Evolutionary conservation across 2,329 filamentous ascomycete genomes (phyloP), one percentile per base, ranked within the genome.

Genomic region (Acephala macrosclerotiorum): DNA sequence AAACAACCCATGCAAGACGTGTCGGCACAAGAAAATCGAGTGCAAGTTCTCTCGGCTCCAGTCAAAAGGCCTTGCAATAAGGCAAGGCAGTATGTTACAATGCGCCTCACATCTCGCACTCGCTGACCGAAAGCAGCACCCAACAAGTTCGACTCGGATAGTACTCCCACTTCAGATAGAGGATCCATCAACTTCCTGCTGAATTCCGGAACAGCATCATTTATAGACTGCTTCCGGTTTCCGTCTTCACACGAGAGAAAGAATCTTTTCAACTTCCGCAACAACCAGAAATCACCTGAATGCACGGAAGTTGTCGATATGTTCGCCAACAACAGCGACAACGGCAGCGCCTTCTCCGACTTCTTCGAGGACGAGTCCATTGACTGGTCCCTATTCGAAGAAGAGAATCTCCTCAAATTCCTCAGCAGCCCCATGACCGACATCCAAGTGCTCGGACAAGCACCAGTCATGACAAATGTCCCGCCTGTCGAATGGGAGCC

Each of bases 151-250:
- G 49, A 29, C 2, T 42, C 77, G 57, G 73, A 75, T 3, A 75
- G 72, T 29, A 71, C 71, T 20, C 75, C 74, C 57, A 72, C 76
- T 14, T 80, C 76, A 2, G 79, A 82, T 69, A 77, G 80, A 49
- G 80, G 80, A 14, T 82, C 81, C 7, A 82, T 82, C 70, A 79
- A 79, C 61, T 82, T 82, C 36, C 77, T 82, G 9, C 72, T 82
- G 6, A 82, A 82, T 69, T 77, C 76, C 22, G 81, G 81, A 40
- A 79, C 78, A 6, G 80, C 81, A 58, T 81, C 79, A 63, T 82
- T 82, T 64, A 81, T 80, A 0, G 79, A 82, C 65, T 75, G 76
- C 18, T 82, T 81, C 60, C 78, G 76, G 22, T 78, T 82, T 8
- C 80, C 80, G 14, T 77, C 80, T 33, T 73, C 75, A 6, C 75